Evolutionary conservation across 139 green algal species (phyloP), one percentile per base, ranked within the genome.

Genomic region (Chlamydomonas sp.): DNA sequence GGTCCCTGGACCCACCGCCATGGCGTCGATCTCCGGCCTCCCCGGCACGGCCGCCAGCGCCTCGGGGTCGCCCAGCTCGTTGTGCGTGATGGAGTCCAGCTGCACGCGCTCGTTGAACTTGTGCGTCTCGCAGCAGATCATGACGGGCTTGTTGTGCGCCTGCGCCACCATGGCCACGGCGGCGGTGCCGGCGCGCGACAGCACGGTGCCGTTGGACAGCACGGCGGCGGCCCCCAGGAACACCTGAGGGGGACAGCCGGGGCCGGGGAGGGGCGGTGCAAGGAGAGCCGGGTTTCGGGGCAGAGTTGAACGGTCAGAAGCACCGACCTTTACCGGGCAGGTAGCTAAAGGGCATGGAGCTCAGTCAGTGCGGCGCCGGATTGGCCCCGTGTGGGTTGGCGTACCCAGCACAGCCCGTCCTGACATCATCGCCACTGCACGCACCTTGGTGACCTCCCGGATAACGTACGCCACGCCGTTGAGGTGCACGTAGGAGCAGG

Each of bases 51-150:
- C 63, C 5, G 87, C 90, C 79, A 99, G 86, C 79, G 79, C 92
- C 58, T 93, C 89, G 7, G 95, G 95, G 89, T 99, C 93, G 17
- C 96, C 96, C 75, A 99, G 93, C 93, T 99, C 98, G 86, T 99
- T 99, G 89, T 95, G 91, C 8, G 96, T 99, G 91, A 99, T 98
- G 78, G 91, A 93, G 90, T 99, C 96, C 77, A 99, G 93, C 94
- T 98, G 95, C 75, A 98, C 96, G 5, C 95, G 91, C 83, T 98
- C 96, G 68, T 96, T 93, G 84, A 99, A 99, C 94, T 99, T 99
- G 95, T 97, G 96, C 59, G 96, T 99, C 92, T 99, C 96, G 86
- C 94, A 97, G 92, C 94, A 98, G 57, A 99, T 93, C 75, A 99
- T 91, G 49, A 99, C 97, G 6, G 97, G 98, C 80, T 98, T 93